Evolutionary conservation across 1,284 basidiomycete genomes (phyloP), one percentile per base, ranked within the genome.

Genomic region (Cystobasidium sp.): DNA sequence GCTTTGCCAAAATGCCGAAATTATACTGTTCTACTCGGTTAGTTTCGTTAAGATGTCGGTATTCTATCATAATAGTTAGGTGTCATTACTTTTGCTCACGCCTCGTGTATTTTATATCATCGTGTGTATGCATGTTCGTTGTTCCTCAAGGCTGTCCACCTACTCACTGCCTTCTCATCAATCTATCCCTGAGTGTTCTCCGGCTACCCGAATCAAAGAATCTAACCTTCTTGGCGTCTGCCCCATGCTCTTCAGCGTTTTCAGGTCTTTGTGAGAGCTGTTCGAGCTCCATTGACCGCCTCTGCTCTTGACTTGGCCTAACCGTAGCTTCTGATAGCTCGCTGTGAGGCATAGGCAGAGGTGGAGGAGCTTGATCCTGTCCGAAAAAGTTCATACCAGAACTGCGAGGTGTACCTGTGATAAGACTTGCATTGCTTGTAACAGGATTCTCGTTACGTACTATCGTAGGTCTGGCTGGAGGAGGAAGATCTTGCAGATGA

Each of bases 291-390:
- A 59, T 46, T 24, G 41, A 46, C 10, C 53, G 52, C 41, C 66
- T 9, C 41, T 68, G 66, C 16, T 68, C 66, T 59, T 59, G 66
- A 18, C 39, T 59, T 12, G 66, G 66, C 22, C 66, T 41, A 6
- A 59, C 66, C 8, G 66, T 68, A 10, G n/a, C 41, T 55, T 68
- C 66, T 31, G 66, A 59, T 7, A 44, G 39, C 39, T 68, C 66
- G 53, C 66, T 56, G 1, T 31, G 47, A 20, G 53, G 31, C 3
- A 39, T 41, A 8, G 43, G 44, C 53, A 37, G 53, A 9, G 43
- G 22, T 31, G 53, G 39, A 20, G 22, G 20, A 5, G 39, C 52
- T n/a, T 41, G 47, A 7, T 6, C 43, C 6, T 49, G 61, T 14
- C 61, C 44, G 61, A 66, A 53, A 12, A 53, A 7, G n/a, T 53